These are phyloP conservation scores for Dalbergia cochinchinensis DNA, from an alignment of 306 rosid species.

Conservation along the genomic window DNA sequence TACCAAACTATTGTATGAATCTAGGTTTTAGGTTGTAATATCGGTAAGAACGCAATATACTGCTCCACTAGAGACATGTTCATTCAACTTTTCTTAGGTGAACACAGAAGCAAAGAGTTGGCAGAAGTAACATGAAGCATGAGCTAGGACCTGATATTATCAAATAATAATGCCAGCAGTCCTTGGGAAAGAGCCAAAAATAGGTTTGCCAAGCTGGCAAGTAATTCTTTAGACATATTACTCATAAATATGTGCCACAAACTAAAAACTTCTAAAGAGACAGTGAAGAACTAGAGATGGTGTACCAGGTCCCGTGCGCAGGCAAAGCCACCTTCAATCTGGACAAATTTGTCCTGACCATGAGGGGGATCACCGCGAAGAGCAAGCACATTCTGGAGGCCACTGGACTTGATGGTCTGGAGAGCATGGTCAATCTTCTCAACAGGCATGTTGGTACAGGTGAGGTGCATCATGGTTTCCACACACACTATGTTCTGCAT, in stretches of 20 bases:
- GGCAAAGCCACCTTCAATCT: conserved; percentile 91
- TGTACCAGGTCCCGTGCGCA: conserved; percentile 90
- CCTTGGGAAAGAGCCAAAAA: neutral
- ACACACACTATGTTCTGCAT: conserved; percentile 97
- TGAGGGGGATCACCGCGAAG: conserved; percentile 98
- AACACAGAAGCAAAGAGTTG: neutral
- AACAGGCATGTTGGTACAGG: conserved; percentile 97
- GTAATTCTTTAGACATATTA: conserved; percentile 4
- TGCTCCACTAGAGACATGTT: conserved; percentile 2
- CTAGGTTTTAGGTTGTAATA: conserved; percentile 30
- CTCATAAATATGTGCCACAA: neutral
- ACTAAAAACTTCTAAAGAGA: neutral
- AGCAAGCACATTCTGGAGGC: conserved; percentile 96
- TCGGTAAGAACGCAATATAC: conserved; percentile 30
- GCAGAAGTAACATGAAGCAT: conserved; percentile 1
- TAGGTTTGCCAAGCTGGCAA: neutral
- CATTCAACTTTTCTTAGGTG: conserved; percentile 10
- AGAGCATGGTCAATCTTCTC: conserved; percentile 95
- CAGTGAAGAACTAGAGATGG: neutral
- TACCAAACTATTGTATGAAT: conserved; percentile 22
- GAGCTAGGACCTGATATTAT: conserved; percentile 6
- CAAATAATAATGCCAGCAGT: neutral
- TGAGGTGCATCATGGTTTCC: conserved; percentile 96
- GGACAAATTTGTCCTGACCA: conserved; percentile 95
- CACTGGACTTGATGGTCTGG: conserved; percentile 80